phyloP scores from a whole-genome alignment of 768 basidiomycete genomes.

The Podaxis sp. region DNA sequence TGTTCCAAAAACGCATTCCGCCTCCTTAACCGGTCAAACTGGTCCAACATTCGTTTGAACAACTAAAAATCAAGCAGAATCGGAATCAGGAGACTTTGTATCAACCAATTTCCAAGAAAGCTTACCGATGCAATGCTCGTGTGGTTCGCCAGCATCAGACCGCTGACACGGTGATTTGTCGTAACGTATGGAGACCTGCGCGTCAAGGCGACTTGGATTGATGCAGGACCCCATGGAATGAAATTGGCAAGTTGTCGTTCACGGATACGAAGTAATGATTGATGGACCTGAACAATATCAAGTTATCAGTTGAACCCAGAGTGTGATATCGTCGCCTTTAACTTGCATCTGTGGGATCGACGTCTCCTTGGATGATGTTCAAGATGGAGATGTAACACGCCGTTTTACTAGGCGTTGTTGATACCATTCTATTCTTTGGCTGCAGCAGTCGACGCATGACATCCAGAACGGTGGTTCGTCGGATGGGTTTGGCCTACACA shows the following conservation, averaged over 20 bases:
- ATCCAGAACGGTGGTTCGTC: conserved; percentile 94
- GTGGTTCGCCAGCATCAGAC: conserved; percentile 98
- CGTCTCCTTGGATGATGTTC: conserved; percentile 98
- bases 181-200: conserved; percentile 85
- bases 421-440: conserved; percentile 98
- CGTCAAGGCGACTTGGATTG: conserved; percentile 95
- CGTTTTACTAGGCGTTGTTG: conserved; percentile 85
- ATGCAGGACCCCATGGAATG: conserved; percentile 99
- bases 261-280: conserved; percentile 93
- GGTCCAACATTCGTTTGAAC: conserved; percentile 94
- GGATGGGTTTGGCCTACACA: conserved; percentile 83
- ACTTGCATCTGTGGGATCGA: conserved; percentile 92
- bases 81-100: background rate
- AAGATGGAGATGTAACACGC: conserved; percentile 97
- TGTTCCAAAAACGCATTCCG: conserved; percentile 95
- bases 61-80: conserved; percentile 43
- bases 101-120: conserved; percentile 15
- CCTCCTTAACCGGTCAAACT: conserved; percentile 83
- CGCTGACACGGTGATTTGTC: conserved; percentile 91
- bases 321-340: background rate
- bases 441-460: conserved; percentile 97
- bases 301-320: conserved; percentile 1
- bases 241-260: conserved; percentile 97
- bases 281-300: conserved; percentile 70
- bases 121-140: conserved; percentile 95